Evolutionary conservation across 2,329 filamentous ascomycete species (phyloP), one percentile per base, ranked within the genome.

Genomic region (Tolypocladium inflatum): DNA sequence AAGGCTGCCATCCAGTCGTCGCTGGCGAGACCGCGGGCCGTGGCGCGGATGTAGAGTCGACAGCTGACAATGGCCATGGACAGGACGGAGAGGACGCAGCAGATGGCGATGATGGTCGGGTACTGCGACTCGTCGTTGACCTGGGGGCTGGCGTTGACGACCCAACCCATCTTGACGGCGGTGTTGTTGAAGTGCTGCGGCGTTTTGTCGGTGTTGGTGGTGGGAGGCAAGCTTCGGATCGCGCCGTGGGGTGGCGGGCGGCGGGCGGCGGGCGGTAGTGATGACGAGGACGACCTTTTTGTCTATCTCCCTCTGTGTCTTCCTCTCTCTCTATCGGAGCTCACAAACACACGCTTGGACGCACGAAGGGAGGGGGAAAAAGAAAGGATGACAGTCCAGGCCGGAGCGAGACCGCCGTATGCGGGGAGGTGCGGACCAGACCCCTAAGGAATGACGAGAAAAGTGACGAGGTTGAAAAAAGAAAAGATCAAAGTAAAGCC

Each of bases 121-220:
- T 76, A 82, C 55, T 81, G 69, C 3, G 80, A 82, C 57, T 69
- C 61, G 23, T 67, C 71, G 52, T 82, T 71, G 30, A 81, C 69
- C 63, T 77, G 76, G 8, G 75, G 69, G 9, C 76, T 69, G 55
- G 76, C 79, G 68, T 81, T 75, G 50, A 75, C 63, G 52, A 83
- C 78, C 79, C 79, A 82, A 58, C 68, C 73, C 78, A 81, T 81
- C 10, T 23, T 55, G 55, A 19, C 17, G 17, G 43, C 23, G 41
- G 45, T 56, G 45, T 41, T 9, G 19, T 21, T 45, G 23, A 56
- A 45, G 11, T 45, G 10, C 30, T 3, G 48, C 2, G 17, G 19
- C 21, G 17, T 35, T 21, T 35, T 4, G 26, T 33, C 9, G 48
- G 13, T 7, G 48, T 21, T 5, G 17, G 30, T n/a, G 9, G 21